Evolutionary conservation across 2,329 filamentous ascomycete species (phyloP), one percentile per base, ranked within the genome.

Genomic region (Aspergillus floridensis): DNA sequence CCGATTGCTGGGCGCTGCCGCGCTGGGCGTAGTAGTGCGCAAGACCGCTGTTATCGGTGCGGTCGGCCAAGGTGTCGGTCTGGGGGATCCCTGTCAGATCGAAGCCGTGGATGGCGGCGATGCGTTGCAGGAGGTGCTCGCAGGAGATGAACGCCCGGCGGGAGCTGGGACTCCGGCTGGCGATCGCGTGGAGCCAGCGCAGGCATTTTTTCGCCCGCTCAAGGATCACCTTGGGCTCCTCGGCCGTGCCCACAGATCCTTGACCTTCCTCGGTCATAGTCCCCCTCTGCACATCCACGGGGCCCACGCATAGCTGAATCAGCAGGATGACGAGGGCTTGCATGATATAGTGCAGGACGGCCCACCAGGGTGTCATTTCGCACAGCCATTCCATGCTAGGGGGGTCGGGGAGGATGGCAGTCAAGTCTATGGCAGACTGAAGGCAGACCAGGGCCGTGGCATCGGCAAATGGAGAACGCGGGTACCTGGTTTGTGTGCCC

Each of bases 321-420:
- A 79, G 68, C 21, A 79, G 64, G 16, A 79, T 66, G 10, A 72
- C 75, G 0, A 67, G 68, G 2, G 76, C 71, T 58, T 79, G 77
- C 63, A 79, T 76, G 16, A 79, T 60, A 49, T 74, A 74, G 58
- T 79, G 76, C 29, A 79, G 63, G 19, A 77, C 65, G 58, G 68
- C 73, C 74, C 76, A 79, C 77, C 77, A 79, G 3, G 74, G 74
- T 1, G 70, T 68, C 4, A 72, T 63, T 5, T 66, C 61, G 22
- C 71, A 68, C 4, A 79, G 60, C 57, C 72, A 74, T 16, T 63
- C 57, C 1, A 63, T 63, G 53, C 76, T 70, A 0, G 72, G 70
- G 22, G 70, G 58, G 16, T 74, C 66, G 2, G 77, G 75, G 1
- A 79, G 66, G 6, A 57, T 38, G 10, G 48, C 75, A 58, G n/a